Conservation (phyloP, 768 basidiomycete species). For the Kwoniella sp. region DNA sequence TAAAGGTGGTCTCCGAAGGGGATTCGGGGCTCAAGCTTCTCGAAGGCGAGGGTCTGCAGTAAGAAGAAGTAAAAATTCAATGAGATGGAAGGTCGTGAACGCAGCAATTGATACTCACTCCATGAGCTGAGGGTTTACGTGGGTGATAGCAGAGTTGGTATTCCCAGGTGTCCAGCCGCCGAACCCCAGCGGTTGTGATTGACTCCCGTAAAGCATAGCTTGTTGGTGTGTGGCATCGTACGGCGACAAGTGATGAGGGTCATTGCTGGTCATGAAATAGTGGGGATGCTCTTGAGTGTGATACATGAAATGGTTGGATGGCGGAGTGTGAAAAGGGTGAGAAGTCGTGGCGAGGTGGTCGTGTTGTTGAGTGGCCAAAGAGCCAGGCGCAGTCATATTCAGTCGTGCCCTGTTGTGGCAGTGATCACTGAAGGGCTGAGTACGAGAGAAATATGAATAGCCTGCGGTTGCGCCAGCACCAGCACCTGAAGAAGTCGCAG, state of each 20-base stretch:
- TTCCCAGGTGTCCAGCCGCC: constrained; percentile 9
- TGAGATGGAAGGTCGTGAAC: too few relatives aligned
- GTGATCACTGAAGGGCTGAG: not conserved
- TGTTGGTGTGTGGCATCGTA: not conserved
- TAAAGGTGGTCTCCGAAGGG: not conserved
- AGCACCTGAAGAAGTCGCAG: not conserved
- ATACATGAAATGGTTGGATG: not conserved
- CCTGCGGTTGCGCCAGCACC: too few relatives aligned
- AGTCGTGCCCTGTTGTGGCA: not conserved
- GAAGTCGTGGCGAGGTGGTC: not conserved
- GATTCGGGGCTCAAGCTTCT: constrained; percentile 16
- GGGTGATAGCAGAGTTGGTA: constrained; percentile 2
- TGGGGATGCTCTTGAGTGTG: not conserved
- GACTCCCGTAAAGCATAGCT: not conserved
- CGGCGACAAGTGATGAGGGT: not conserved
- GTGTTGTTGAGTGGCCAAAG: not conserved
- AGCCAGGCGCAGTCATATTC: not conserved
- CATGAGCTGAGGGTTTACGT: constrained; percentile 16
- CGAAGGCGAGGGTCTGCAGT: constrained; percentile 8
- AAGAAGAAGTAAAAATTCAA: not conserved
- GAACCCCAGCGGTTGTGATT: constrained; percentile 3
- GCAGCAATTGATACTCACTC: constrained; percentile 12
- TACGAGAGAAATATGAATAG: not conserved
- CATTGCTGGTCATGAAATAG: not conserved
- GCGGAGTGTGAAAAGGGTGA: not conserved